Conservation (phyloP, 73 alveolate species). For the Tetrahymena elliotti region DNA sequence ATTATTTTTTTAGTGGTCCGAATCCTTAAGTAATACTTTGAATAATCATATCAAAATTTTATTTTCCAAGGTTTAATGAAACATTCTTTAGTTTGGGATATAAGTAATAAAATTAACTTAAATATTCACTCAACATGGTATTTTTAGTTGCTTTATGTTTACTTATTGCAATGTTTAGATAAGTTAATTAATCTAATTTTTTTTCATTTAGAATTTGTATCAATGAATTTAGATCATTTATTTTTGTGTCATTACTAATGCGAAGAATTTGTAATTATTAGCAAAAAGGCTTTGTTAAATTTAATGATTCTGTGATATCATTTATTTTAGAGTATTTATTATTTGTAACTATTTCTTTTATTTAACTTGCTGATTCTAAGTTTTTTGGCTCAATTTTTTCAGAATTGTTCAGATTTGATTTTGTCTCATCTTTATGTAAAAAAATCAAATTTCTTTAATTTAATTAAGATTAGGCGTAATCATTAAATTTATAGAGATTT, state of each 20-base stretch:
- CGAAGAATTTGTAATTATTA: background rate
- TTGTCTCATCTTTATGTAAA: background rate
- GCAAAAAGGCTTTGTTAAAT: background rate
- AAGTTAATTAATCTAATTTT: too few species aligned
- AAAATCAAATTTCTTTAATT: background rate
- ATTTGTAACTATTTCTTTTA: background rate
- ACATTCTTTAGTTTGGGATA: background rate
- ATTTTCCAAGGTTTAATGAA: background rate
- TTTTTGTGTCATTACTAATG: background rate
- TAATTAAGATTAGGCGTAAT: background rate
- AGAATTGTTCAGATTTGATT: background rate
- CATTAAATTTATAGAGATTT: too few species aligned
- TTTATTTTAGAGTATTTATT: background rate
- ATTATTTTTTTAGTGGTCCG: background rate
- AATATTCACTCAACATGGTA: background rate
- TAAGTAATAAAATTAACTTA: background rate
- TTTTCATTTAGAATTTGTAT: background rate
- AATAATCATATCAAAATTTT: background rate
- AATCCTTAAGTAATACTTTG: background rate
- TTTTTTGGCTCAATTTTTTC: too few species aligned
- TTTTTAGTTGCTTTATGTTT: background rate
- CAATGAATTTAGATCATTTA: background rate
- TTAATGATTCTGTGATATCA: background rate
- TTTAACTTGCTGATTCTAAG: background rate
- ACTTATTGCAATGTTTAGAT: background rate